phyloP scores from a whole-genome alignment of 1,284 basidiomycete species.

The Cutaneotrichosporon sp. region DNA sequence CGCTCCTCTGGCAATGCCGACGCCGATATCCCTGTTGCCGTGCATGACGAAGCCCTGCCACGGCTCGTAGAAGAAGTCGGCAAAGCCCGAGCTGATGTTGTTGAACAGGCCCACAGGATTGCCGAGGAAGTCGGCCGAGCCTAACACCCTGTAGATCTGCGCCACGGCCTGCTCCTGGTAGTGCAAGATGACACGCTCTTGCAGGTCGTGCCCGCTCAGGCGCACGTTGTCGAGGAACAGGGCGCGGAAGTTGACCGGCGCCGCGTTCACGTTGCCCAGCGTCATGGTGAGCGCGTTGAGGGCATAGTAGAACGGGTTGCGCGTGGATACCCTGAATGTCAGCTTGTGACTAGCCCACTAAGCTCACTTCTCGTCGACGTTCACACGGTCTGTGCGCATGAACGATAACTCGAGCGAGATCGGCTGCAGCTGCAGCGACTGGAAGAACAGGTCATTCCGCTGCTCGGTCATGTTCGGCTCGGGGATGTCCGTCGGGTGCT shows the following conservation, averaged over 20 bases:
- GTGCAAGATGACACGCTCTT: constrained; percentile 83
- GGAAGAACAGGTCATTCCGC: constrained; percentile 85
- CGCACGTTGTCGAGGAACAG: constrained; percentile 95
- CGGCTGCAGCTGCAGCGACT: constrained; percentile 95
- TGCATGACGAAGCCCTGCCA: constrained; percentile 98
- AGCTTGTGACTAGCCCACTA: neutral
- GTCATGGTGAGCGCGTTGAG: constrained; percentile 97
- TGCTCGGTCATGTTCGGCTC: constrained; percentile 67
- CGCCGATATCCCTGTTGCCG: constrained; percentile 91
- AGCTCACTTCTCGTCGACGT: constrained; percentile 85
- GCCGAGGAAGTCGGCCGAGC: constrained; percentile 86
- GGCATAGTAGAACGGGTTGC: constrained; percentile 91
- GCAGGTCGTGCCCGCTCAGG: constrained; percentile 78
- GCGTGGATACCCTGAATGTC: constrained; percentile 58
- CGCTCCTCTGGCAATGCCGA: constrained; percentile 97
- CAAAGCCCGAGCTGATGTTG: constrained; percentile 97
- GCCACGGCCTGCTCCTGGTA: constrained; percentile 92
- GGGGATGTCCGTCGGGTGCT: constrained; percentile 71
- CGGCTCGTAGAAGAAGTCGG: constrained; percentile 98
- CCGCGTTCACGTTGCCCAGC: constrained; percentile 95
- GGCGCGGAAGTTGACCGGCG: constrained; percentile 93
- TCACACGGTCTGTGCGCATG: constrained; percentile 93
- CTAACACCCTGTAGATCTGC: constrained; percentile 93
- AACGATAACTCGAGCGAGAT: constrained; percentile 92
- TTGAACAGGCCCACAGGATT: constrained; percentile 94